These are phyloP conservation scores for Rossbeevera mucosa DNA, from an alignment of 768 basidiomycete genomes.

Conservation along the genomic window DNA sequence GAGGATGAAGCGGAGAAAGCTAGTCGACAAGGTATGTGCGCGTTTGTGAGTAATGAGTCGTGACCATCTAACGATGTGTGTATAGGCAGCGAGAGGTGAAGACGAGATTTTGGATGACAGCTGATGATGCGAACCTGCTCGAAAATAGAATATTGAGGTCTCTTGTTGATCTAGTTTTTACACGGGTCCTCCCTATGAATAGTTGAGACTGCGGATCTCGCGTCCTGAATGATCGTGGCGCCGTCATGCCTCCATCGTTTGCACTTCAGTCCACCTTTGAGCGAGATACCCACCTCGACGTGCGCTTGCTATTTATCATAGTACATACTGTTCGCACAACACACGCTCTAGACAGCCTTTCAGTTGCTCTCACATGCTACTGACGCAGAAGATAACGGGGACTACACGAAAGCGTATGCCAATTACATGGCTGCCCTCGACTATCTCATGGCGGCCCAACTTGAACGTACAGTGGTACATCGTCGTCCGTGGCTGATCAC, in stretches of 20 bases:
- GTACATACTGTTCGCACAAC: too few species aligned
- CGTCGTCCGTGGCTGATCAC: neutral
- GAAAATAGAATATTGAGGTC: neutral
- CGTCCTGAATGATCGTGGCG: neutral
- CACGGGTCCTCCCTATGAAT: too few species aligned
- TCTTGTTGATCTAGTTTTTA: neutral
- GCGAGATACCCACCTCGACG: neutral
- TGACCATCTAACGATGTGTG: neutral
- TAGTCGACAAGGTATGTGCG: conserved; percentile 66
- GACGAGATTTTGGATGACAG: conserved; percentile 60
- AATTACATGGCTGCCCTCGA: conserved; percentile 90
- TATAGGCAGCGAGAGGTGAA: conserved; percentile 33
- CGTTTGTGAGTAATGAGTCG: neutral
- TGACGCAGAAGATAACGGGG: conserved; percentile 82
- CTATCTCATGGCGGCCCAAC: conserved; percentile 94
- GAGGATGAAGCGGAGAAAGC: conserved; percentile 63
- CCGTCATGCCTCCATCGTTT: neutral
- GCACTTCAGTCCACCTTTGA: neutral
- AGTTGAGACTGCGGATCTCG: neutral
- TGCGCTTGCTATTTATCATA: too few species aligned
- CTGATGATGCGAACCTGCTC: conserved; percentile 14
- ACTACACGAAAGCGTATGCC: conserved; percentile 90
- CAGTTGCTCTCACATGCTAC: conserved; percentile 88
- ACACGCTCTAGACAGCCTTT: conserved; percentile 57
- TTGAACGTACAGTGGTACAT: conserved; percentile 53